These are phyloP conservation scores for Scedosporium dehoogii DNA, from an alignment of 2,329 filamentous ascomycete species.

Conservation along the genomic window DNA sequence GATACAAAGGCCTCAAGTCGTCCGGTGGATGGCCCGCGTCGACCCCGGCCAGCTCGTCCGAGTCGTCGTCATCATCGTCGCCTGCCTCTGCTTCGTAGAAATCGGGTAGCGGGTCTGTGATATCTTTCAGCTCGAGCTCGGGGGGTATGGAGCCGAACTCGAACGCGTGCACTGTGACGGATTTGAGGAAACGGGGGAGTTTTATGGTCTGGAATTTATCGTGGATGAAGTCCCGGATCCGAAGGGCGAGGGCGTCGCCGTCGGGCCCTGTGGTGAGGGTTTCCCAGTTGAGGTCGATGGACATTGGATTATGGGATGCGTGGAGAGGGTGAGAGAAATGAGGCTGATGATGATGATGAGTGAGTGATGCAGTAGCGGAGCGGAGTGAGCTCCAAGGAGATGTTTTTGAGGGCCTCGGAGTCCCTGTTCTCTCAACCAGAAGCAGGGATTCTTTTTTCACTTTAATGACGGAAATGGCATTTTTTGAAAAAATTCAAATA, in stretches of 20 bases:
- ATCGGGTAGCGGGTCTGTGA: conserved; percentile 88
- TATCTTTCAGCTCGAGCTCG: conserved; percentile 86
- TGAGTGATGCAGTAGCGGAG: neutral
- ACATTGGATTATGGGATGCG: conserved; percentile 49
- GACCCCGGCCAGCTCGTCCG: conserved; percentile 26
- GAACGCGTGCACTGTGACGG: conserved; percentile 88
- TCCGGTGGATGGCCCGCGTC: conserved; percentile 8
- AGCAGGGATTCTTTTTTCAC: no score
- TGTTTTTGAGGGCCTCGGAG: no score
- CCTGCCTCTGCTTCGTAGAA: conserved; percentile 82
- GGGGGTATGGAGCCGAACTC: conserved; percentile 80
- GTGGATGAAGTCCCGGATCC: conserved; percentile 88
- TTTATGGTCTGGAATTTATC: conserved; percentile 88
- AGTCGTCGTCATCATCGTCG: conserved; percentile 31
- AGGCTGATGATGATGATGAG: neutral
- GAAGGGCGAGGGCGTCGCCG: conserved; percentile 71
- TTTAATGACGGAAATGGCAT: no score
- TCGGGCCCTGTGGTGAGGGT: conserved; percentile 83
- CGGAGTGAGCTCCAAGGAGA: no score
- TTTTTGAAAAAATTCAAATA: no score
- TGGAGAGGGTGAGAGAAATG: neutral
- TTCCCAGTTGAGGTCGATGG: conserved; percentile 96
- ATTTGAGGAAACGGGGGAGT: conserved; percentile 91
- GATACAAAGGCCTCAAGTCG: conserved; percentile 10
- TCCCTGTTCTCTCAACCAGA: no score